Evolutionary conservation across 2,329 filamentous ascomycete species (phyloP), one percentile per base, ranked within the genome.

Genomic region (Aspergillus oerlinghausenensis): DNA sequence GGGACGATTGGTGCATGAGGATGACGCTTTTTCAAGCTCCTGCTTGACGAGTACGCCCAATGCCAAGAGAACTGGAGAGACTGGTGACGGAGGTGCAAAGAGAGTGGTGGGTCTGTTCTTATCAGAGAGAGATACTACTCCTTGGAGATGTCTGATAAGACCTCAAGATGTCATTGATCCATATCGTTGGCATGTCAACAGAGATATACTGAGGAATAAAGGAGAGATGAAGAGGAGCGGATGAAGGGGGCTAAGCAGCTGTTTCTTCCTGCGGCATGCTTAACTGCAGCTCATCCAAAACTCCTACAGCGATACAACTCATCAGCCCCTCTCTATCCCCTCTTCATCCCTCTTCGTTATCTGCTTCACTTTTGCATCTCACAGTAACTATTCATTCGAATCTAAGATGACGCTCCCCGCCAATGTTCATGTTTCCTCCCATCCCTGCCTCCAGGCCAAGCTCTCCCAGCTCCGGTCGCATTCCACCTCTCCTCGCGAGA

Each of bases 361-460:
- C 21, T 26, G 21, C 25, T 54, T 42, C 49, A 19, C 29, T 35
- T 28, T 42, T 42, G 17, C 29, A 56, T 49, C 49, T 23, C 26
- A 29, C 29, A 28, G 7, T 43, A 19, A 29, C 35, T 23, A 43
- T 35, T 40, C 11, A 29, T 45, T 35, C n/a, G 40, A 10, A 35
- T 35, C 35, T 23, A 53, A 51, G 26, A 55, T 26, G 60, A 59
- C 53, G 54, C 72, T 83, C 32, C 82, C 82, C 19, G 61, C 73
- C 51, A 86, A 85, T 68, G 78, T 84, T 38, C 90, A 94, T 77
- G 79, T 96, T 71, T 96, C 92, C 42, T 79, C 79, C 17, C 93
- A 97, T 74, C 93, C 93, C 38, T 96, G 90, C 75, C 82, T 97
- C 45, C 81, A 83, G 66, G 90, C 89, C 65, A 97, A 97, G 80